Evolutionary conservation across 257 asterid genomes (phyloP), one percentile per base, ranked within the genome.

Genomic region (Capsicum baccatum): DNA sequence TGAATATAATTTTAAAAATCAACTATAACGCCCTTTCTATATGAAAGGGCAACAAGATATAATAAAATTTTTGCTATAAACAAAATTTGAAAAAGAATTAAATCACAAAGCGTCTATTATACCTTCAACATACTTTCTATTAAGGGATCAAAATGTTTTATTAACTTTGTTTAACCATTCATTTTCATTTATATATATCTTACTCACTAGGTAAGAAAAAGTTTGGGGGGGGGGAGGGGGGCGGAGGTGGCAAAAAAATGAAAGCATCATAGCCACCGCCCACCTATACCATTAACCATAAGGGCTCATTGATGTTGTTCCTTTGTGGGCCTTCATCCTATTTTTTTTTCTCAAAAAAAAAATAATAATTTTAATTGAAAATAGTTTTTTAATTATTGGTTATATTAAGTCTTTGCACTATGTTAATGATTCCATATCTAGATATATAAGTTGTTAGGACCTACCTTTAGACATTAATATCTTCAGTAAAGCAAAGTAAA

Each of bases 251-350:
- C 69, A 26, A 26, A 82, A 57, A 80, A 85, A 87, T 85, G 85
- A 79, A 80, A 83, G 68, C 87, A 89, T 86, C 90, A 92, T 88
- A 79, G 83, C 83, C 59, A 86, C n/a, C n/a, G n/a, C n/a, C n/a
- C n/a, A n/a, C 88, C 83, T 78, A 85, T 70, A 73, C 87, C 81
- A 84, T 86, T 84, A 86, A 79, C 85, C 70, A 88, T 79, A 83
- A 79, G 35, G 52, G 8, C 16, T 84, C 83, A 81, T 87, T 83
- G 81, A 90, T 87, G 85, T 58, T 79, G 62, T 59, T 85, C 70
- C 78, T 79, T 69, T 6, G 89, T 87, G 88, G 90, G 64, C 89
- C 91, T 62, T 1, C 10, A 17, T 8, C 57, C 47, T 66, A 11
- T 63, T 33, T 26, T 33, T 33, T 64, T 84, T 54, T 15, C 64